Percentiles rank a stretch among this genome's conserved stretches.
phyloP scores from a whole-genome alignment of 2,329 filamentous ascomycete species.

The Talaromyces sp. region DNA sequence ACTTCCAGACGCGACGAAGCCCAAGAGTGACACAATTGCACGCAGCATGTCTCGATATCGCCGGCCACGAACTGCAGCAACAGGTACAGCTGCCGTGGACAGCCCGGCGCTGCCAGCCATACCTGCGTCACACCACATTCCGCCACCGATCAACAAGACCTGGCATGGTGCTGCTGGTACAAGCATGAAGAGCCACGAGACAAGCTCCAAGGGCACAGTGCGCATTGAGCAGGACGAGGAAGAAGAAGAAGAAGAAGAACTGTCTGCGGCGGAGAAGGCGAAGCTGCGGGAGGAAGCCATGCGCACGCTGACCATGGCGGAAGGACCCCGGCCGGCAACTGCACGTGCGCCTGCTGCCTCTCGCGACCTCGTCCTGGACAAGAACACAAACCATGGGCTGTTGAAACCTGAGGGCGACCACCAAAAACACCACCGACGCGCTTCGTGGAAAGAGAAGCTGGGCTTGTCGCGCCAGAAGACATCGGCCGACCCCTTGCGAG shows the following conservation, averaged over 20 bases:
- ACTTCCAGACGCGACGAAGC: not conserved
- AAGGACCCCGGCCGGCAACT: constrained; percentile 2
- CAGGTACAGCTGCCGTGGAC: constrained; percentile 3
- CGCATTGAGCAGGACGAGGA: not conserved
- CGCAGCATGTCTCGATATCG: constrained; percentile 37
- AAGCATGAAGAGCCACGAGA: not conserved
- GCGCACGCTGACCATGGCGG: constrained; percentile 28
- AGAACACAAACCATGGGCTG: not conserved
- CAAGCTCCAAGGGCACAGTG: not conserved
- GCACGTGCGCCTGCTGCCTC: constrained; percentile 1
- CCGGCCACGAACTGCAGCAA: constrained; percentile 16
- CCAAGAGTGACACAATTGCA: constrained; percentile 22
- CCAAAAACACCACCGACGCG: constrained; percentile 20
- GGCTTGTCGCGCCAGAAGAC: constrained; percentile 16
- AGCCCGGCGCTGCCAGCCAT: constrained; percentile 13
- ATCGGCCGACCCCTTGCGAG: not conserved
- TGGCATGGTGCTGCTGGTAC: not conserved
- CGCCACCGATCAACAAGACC: not conserved
- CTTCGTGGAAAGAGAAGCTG: constrained; percentile 27
- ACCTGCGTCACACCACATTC: constrained; percentile 8
- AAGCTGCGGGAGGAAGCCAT: constrained; percentile 28
- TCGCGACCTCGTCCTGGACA: not conserved
- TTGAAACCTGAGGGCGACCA: not conserved
- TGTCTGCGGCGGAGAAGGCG: constrained; percentile 15
- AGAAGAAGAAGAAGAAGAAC: constrained; percentile 15